These are phyloP conservation scores for Bjerkandera adusta DNA, from an alignment of 1,284 basidiomycete genomes.

Conservation along the genomic window DNA sequence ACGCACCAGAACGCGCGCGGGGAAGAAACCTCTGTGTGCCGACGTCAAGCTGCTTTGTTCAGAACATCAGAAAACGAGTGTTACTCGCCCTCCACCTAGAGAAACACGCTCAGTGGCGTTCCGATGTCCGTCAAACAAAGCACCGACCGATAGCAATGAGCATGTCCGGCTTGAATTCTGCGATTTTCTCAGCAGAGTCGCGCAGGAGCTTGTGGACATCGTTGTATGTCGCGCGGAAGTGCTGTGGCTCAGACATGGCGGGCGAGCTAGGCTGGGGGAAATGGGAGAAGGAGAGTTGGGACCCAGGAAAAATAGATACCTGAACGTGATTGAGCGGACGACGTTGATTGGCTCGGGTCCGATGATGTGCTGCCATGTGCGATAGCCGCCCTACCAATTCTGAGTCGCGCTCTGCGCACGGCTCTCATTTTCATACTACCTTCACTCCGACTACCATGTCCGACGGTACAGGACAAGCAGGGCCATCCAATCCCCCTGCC, in stretches of 20 bases:
- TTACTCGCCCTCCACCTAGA: conserved; percentile 75
- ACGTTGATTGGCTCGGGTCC: conserved; percentile 6
- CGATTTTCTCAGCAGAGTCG: conserved; percentile 57
- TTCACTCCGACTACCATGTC: conserved; percentile 19
- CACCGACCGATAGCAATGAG: conserved; percentile 76
- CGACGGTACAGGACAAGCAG: conserved; percentile 21
- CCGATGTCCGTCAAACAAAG: neutral
- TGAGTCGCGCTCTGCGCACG: too few relatives aligned
- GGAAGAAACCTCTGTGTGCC: conserved; percentile 81
- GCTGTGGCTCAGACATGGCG: conserved; percentile 44
- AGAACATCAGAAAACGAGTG: conserved; percentile 14
- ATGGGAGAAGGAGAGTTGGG: conserved; percentile 5
- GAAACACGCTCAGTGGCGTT: conserved; percentile 11
- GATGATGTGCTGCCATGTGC: too few relatives aligned
- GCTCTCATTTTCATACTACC: neutral
- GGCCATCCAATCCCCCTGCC: conserved; percentile 19
- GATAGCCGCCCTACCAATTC: too few relatives aligned
- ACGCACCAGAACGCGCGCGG: conserved; percentile 83
- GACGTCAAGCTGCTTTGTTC: conserved; percentile 19
- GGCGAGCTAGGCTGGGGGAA: conserved; percentile 1
- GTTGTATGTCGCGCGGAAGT: conserved; percentile 76
- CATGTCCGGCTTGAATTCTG: conserved; percentile 74
- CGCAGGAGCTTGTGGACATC: conserved; percentile 82
- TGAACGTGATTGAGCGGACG: neutral
- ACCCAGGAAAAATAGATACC: conserved; percentile 5